Conservation (phyloP, 2,329 filamentous ascomycete species). For the Achaetomium macrosporum region DNA sequence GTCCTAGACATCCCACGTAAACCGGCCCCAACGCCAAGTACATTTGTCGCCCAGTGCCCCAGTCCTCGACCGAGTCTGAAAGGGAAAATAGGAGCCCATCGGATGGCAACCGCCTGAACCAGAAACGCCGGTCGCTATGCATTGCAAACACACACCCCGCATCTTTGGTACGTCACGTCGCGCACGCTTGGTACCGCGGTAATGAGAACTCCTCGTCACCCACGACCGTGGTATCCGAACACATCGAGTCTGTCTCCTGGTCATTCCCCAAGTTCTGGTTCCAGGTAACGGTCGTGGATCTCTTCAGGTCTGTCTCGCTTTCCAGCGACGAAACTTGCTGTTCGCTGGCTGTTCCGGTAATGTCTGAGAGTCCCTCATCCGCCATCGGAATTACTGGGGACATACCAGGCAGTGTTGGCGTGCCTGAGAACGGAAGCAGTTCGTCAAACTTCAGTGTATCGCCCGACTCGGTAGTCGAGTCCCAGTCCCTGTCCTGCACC, state of each 20-base stretch:
- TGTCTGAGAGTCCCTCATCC: background rate
- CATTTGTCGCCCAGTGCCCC: background rate
- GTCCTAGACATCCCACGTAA: background rate
- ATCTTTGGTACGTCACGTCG: background rate
- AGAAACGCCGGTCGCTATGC: slow-evolving; percentile 30
- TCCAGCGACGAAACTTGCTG: background rate
- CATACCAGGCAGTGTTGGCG: background rate
- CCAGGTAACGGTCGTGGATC: background rate
- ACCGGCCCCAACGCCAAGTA: background rate
- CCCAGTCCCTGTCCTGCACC: background rate
- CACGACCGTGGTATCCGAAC: background rate
- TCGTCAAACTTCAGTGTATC: background rate
- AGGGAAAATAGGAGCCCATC: background rate
- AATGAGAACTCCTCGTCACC: background rate
- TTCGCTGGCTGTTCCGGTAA: background rate
- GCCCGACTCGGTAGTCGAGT: background rate
- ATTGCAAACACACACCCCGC: background rate
- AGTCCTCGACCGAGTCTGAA: background rate
- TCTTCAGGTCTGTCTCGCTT: background rate
- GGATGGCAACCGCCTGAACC: slow-evolving; percentile 3
- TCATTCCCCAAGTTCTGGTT: background rate
- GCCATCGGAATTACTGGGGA: background rate
- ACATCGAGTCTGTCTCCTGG: background rate
- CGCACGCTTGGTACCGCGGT: background rate
- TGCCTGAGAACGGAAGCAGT: background rate